Conservation (phyloP, 306 rosid species). For the Dalbergia oliveri region DNA sequence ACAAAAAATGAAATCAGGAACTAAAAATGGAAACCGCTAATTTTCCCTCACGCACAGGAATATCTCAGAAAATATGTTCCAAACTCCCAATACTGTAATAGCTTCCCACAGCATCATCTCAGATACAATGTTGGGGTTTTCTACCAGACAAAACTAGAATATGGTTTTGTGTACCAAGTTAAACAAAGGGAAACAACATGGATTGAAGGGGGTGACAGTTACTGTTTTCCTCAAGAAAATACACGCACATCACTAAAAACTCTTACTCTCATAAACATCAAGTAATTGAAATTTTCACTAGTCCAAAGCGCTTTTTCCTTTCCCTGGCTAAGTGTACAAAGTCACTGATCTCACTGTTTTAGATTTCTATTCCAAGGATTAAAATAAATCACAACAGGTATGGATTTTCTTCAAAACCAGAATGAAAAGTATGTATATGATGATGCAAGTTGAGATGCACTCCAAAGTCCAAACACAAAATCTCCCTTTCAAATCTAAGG, state of each 20-base stretch:
- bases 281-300: constrained; percentile 31
- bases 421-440: constrained; percentile 4
- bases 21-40: too few relatives aligned
- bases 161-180: not conserved
- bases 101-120: not conserved
- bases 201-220: not conserved
- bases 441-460: constrained; percentile 46
- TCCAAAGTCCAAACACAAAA: constrained; percentile 45
- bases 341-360: constrained; percentile 4
- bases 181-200: not conserved
- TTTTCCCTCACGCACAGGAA: not conserved
- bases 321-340: constrained; percentile 19
- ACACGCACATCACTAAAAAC: too few relatives aligned
- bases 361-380: constrained; percentile 7
- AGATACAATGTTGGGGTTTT: too few relatives aligned
- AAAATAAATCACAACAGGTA: constrained; percentile 33
- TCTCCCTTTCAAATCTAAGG: constrained; percentile 48
- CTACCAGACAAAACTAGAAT: too few relatives aligned
- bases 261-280: too few relatives aligned
- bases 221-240: too few relatives aligned
- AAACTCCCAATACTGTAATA: not conserved
- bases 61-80: not conserved
- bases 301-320: not conserved
- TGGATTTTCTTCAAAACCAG: constrained; percentile 39
- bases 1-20: too few relatives aligned